Percentiles rank a stretch among this genome's conserved stretches.
Evolutionary conservation across 2,329 filamentous ascomycete species (phyloP).

Genomic region (Ophiostoma sp.): DNA sequence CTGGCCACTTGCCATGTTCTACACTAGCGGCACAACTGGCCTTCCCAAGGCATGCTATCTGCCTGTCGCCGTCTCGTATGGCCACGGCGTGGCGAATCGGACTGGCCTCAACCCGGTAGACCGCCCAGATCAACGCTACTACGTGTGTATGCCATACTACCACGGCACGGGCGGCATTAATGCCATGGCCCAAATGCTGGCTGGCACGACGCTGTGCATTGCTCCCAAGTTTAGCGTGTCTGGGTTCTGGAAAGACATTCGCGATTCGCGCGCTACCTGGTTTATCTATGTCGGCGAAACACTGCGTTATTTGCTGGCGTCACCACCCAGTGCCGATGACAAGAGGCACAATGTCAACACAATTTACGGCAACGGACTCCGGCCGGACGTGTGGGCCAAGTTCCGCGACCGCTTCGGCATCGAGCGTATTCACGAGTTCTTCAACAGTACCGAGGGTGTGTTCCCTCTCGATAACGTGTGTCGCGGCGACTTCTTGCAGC

Average conservation of each 20-base stretch:
- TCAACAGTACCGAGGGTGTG: constrained; percentile 70
- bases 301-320: constrained; percentile 65
- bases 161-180: constrained; percentile 67
- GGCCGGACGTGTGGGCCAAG: constrained; percentile 62
- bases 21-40: constrained; percentile 72
- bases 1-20: constrained; percentile 61
- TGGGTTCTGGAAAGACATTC: constrained; percentile 67
- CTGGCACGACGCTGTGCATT: constrained; percentile 53
- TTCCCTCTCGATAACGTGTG: constrained; percentile 57
- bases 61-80: constrained; percentile 43
- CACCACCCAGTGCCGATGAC: constrained; percentile 53
- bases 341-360: constrained; percentile 52
- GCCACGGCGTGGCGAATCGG: constrained; percentile 28
- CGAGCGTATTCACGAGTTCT: constrained; percentile 64
- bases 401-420: constrained; percentile 62
- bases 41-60: constrained; percentile 66
- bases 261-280: constrained; percentile 60
- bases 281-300: constrained; percentile 78
- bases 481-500: constrained; percentile 56
- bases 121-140: constrained; percentile 55
- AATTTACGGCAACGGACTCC: constrained; percentile 63
- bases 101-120: constrained; percentile 32
- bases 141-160: constrained; percentile 71
- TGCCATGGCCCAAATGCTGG: constrained; percentile 50
- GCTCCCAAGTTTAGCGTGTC: constrained; percentile 63